Evolutionary conservation across 495 filamentous ascomycete species (phyloP), one percentile per base, ranked within the genome.

Genomic region (Tuber brumale): DNA sequence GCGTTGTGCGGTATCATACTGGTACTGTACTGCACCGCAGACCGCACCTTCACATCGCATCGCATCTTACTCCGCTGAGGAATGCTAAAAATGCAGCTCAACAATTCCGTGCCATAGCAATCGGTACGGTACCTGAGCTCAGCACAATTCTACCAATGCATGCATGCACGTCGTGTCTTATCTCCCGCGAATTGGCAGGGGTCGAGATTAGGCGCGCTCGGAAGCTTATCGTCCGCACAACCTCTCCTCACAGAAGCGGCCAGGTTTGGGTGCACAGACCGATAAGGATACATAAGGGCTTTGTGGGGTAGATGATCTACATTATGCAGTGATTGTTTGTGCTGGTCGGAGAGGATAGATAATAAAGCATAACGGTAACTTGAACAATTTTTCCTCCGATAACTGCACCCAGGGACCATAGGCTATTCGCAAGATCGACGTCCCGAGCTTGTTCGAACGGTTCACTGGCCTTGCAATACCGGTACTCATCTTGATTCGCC

Each of bases 381-480:
- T 79, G 77, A 39, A 39, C 37, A 39, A 39, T 39, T 39, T 39
- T 39, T 39, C 37, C 37, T 3, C 37, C 37, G 37, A 39, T 4
- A 39, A 39, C 37, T 4, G 2, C 1, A 39, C 37, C 37, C 37
- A 39, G 37, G 37, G 2, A 76, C 85, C 87, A 86, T 75, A 86
- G 80, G 39, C 78, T 82, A 72, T 86, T 84, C 19, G 79, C 77
- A 69, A 87, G 72, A 48, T 76, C 75, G 70, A 85, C 83, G 71
- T 85, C 84, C 76, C 82, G 81, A 2, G 82, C 85, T 72, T 86
- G 83, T 19, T 79, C 84, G n/a, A 79, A 81, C 8, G 85, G 83
- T 10, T 85, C 84, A 5, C 84, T 84, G 21, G 87, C 81, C 77
- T 87, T 88, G 18, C 37, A 39, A 39, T 39, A 39, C 37, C 37